phyloP scores from a whole-genome alignment of 2,329 filamentous ascomycete genomes.

The Monosporascus sp. region DNA sequence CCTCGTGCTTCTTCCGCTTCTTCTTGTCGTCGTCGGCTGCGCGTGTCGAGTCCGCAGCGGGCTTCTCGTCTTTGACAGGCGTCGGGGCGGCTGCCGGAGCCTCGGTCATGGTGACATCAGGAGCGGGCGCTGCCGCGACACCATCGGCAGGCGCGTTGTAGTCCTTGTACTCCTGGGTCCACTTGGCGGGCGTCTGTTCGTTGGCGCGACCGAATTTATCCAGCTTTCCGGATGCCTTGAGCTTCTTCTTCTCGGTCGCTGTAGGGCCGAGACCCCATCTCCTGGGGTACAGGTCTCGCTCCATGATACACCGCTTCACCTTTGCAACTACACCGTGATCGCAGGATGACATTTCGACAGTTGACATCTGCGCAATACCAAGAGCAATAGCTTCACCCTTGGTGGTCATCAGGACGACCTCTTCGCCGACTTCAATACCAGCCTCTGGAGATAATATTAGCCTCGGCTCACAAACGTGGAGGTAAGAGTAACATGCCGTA shows the following conservation, averaged over 20 bases:
- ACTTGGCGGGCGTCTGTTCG: conserved; percentile 88
- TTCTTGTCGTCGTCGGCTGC: conserved; percentile 60
- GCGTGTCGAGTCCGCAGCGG: conserved; percentile 33
- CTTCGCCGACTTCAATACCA: conserved; percentile 89
- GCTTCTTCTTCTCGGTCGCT: conserved; percentile 97
- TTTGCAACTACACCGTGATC: conserved; percentile 98
- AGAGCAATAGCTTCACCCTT: conserved; percentile 98
- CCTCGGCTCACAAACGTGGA: neutral
- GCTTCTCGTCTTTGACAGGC: conserved; percentile 31
- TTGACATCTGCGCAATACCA: conserved; percentile 96
- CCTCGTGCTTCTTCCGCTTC: conserved; percentile 78
- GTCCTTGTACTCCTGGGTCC: conserved; percentile 91
- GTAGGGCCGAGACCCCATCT: conserved; percentile 94
- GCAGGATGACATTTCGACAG: conserved; percentile 92
- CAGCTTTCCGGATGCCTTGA: conserved; percentile 95
- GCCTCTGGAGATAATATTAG: conserved; percentile 51
- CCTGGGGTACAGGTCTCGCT: conserved; percentile 93
- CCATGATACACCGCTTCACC: conserved; percentile 99
- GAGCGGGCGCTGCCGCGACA: conserved; percentile 38
- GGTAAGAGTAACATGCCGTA: conserved; percentile 58
- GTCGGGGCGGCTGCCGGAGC: conserved; percentile 33
- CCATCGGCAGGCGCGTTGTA: conserved; percentile 56
- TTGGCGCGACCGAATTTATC: conserved; percentile 96
- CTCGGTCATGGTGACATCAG: conserved; percentile 38
- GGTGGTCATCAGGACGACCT: conserved; percentile 96